Conservation (phyloP, 2,329 filamentous ascomycete genomes). For the Aspergillus japonicus region DNA sequence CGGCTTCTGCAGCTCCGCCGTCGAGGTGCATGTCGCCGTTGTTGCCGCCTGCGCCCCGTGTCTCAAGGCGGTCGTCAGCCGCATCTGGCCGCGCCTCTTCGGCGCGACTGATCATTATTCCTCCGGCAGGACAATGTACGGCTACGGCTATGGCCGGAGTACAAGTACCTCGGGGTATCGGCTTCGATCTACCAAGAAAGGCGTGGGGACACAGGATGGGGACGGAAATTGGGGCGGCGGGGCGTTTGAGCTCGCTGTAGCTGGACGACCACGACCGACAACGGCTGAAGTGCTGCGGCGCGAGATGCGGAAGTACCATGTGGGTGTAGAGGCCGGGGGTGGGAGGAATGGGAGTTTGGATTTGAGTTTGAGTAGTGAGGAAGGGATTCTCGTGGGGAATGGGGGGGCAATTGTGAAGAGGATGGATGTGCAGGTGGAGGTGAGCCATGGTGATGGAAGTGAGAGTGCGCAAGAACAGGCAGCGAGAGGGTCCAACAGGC, state of each 20-base stretch:
- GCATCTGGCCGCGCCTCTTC: neutral
- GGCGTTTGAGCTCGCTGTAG: neutral
- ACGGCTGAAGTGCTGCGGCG: neutral
- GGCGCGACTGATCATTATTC: neutral
- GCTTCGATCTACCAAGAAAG: neutral
- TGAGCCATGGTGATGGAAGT: neutral
- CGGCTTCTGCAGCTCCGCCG: conserved; percentile 28
- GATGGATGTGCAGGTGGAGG: neutral
- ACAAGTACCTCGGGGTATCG: too few relatives aligned
- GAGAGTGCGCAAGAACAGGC: neutral
- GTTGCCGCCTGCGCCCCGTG: conserved; percentile 31
- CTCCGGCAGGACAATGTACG: neutral
- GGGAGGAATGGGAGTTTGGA: too few relatives aligned
- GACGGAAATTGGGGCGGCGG: neutral
- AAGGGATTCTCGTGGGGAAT: neutral
- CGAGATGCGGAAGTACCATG: conserved; percentile 3
- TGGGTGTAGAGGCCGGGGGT: neutral
- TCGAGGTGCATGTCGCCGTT: conserved; percentile 33
- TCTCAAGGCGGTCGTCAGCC: conserved; percentile 22
- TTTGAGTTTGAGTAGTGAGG: neutral
- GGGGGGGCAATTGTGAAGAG: neutral
- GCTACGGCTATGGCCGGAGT: neutral
- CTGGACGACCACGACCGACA: neutral
- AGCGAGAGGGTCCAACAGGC: neutral
- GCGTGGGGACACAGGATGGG: neutral